Evolutionary conservation across 169 alveolate species (phyloP).

Genomic region (Plasmodium sp.): DNA sequence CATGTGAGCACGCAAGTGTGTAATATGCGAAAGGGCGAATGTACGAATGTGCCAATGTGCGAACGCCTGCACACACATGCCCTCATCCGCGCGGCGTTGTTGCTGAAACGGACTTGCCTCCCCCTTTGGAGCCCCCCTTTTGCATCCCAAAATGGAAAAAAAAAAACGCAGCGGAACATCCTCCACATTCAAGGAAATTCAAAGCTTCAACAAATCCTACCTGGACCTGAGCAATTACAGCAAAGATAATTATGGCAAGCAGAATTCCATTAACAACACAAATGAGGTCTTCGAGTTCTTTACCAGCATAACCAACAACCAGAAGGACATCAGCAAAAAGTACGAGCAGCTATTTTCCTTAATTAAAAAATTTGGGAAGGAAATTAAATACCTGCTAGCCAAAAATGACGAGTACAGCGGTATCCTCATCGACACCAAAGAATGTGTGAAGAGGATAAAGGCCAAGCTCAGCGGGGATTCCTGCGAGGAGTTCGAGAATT

Average conservation of each 20-base stretch:
- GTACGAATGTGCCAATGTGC: neutral
- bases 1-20: neutral
- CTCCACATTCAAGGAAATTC: constrained; percentile 33
- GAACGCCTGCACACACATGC: neutral
- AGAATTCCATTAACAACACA: constrained; percentile 52
- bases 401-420: constrained; percentile 56
- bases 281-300: constrained; percentile 60
- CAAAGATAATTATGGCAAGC: constrained; percentile 36
- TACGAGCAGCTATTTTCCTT: constrained; percentile 62
- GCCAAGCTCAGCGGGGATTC: constrained; percentile 38
- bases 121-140: neutral
- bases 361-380: constrained; percentile 67
- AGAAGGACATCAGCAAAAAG: constrained; percentile 55
- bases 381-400: constrained; percentile 54
- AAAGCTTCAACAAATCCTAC: constrained; percentile 40
- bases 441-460: constrained; percentile 40
- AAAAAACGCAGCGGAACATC: constrained; percentile 31
- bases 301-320: constrained; percentile 61
- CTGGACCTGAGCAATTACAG: constrained; percentile 51
- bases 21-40: neutral
- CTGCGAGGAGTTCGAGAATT: constrained; percentile 34
- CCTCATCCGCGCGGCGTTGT: neutral
- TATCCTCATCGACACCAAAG: constrained; percentile 49
- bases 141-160: constrained; percentile 26
- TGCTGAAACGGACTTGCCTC: neutral